These are phyloP conservation scores for Cryphonectria nitschkei DNA, from an alignment of 2,329 filamentous ascomycete species.

Conservation along the genomic window DNA sequence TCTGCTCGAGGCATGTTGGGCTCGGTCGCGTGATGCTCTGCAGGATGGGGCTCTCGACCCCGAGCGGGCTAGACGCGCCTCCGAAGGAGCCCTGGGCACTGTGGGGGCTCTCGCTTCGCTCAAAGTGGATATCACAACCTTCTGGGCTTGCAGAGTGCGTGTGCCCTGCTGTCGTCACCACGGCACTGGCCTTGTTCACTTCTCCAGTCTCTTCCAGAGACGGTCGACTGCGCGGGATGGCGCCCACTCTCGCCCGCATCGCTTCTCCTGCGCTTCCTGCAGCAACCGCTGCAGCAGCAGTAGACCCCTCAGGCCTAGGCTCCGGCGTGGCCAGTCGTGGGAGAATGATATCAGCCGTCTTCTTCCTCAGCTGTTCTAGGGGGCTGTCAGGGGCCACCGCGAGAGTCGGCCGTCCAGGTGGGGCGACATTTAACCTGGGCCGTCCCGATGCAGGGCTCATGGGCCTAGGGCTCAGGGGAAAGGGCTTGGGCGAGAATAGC, in stretches of 20 bases:
- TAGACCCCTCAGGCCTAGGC: neutral
- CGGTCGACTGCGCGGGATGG: constrained; percentile 11
- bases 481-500: constrained; percentile 27
- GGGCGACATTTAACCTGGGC: neutral
- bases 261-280: neutral
- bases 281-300: too few relatives aligned
- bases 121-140: constrained; percentile 10
- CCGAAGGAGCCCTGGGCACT: constrained; percentile 4
- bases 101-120: constrained; percentile 6
- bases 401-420: constrained; percentile 7
- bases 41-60: constrained; percentile 23
- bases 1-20: constrained; percentile 2
- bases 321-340: neutral
- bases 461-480: constrained; percentile 25
- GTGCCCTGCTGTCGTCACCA: neutral
- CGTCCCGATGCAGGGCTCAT: constrained; percentile 9
- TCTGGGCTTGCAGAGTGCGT: constrained; percentile 16
- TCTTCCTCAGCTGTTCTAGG: constrained; percentile 4
- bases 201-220: constrained; percentile 18
- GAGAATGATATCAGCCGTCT: neutral
- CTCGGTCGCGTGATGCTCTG: constrained; percentile 7
- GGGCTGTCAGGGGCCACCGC: constrained; percentile 13
- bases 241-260: constrained; percentile 2
- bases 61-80: constrained; percentile 1
- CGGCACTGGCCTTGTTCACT: constrained; percentile 2